Evolutionary conservation across 2,329 filamentous ascomycete species (phyloP), one percentile per base, ranked within the genome.

Genomic region (Nemania serpens): DNA sequence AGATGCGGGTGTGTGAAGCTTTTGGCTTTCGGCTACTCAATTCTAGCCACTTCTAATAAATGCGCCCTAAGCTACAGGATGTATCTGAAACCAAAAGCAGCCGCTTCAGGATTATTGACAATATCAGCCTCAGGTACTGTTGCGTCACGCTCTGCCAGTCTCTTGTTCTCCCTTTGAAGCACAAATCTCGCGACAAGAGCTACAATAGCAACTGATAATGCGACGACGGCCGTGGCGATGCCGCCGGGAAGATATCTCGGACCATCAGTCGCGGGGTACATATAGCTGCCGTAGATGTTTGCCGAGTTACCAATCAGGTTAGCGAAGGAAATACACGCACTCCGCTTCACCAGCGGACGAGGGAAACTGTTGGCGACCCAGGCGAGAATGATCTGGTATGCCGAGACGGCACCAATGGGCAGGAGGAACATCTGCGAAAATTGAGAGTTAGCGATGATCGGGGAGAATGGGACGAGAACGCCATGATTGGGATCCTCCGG

Each of bases 351-450:
- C 2, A 88, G 74, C 1, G 89, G 88, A 73, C 89, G 90, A 0
- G 89, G 88, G 37, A 92, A 82, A 9, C 89, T 88, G 64, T 91
- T 90, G 3, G 86, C 85, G 36, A 91, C 86, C 68, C 83, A 84
- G 0, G 88, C 85, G 47, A 91, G 88, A 22, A 91, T 83, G 61
- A 83, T 82, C 64, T 81, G 79, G 42, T 81, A 83, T 0, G 81
- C 76, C 2, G 79, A 75, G 0, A 85, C 75, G 0, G 81, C 78
- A 0, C 83, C 82, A 75, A 85, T 80, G 0, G 83, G 81, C 79
- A 87, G 82, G 20, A 88, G 72, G 65, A 88, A 88, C 79, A 88
- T 47, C 60, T 63, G 18, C 36, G 11, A n/a, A 42, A 18, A 7
- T n/a, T 5, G 4, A 6, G 15, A 48, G 46, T 62, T 12, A 62